These are phyloP conservation scores for Acephala macrosclerotiorum DNA, from an alignment of 2,329 filamentous ascomycete species.

Conservation along the genomic window DNA sequence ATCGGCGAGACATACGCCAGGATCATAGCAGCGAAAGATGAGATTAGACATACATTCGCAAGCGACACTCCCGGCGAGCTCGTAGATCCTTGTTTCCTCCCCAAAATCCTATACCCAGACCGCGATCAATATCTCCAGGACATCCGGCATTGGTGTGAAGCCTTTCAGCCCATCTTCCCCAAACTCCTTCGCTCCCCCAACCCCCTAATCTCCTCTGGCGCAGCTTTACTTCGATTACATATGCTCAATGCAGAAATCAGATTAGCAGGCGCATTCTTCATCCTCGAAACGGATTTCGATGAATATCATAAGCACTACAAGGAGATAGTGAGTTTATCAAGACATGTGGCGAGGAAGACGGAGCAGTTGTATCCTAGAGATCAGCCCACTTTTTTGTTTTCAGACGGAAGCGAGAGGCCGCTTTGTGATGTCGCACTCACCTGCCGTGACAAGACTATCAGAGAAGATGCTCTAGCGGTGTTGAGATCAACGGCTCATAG, in stretches of 20 bases:
- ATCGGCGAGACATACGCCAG: conserved; percentile 22
- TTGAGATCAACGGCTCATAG: conserved; percentile 15
- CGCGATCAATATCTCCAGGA: conserved; percentile 17
- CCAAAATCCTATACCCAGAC: conserved; percentile 4
- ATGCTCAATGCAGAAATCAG: conserved; percentile 19
- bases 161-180: conserved; percentile 15
- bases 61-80: conserved; percentile 22
- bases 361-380: neutral
- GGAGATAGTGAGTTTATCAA: conserved; percentile 60
- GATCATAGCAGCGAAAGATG: conserved; percentile 20
- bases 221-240: conserved; percentile 22
- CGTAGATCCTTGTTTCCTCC: conserved; percentile 22
- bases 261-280: conserved; percentile 51
- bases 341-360: conserved; percentile 55
- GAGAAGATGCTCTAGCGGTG: conserved; percentile 20
- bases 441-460: conserved; percentile 19
- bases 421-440: conserved; percentile 14
- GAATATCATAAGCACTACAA: conserved; percentile 57
- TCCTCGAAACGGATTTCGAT: conserved; percentile 63
- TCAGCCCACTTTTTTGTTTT: conserved; percentile 19
- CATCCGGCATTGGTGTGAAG: conserved; percentile 17
- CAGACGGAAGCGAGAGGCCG: conserved; percentile 8
- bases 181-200: conserved; percentile 4
- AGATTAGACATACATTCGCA: conserved; percentile 18
- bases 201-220: conserved; percentile 1